Percentiles rank a stretch among this genome's conserved stretches.
These are phyloP conservation scores for Passiflora organensis DNA, from an alignment of 345 rosid genomes.

Conservation along the genomic window DNA sequence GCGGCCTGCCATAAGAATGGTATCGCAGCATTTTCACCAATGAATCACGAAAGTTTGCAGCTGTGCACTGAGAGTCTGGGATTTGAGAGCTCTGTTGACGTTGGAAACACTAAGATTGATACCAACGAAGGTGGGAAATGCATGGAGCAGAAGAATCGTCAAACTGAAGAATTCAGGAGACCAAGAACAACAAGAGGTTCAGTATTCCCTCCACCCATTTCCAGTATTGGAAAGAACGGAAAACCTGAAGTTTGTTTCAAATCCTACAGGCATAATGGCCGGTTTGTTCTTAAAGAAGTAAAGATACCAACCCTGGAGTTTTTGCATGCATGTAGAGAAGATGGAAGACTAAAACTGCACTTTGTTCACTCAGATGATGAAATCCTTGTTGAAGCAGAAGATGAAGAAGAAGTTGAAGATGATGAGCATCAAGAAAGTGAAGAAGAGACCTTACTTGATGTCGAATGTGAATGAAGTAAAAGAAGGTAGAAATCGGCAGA, in stretches of 20 bases:
- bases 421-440: constrained; percentile 21
- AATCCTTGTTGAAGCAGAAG: constrained; percentile 30
- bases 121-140: constrained; percentile 26
- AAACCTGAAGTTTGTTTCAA: constrained; percentile 71
- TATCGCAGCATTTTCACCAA: constrained; percentile 24
- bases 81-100: constrained; percentile 70
- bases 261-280: constrained; percentile 68
- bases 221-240: constrained; percentile 53
- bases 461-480: background rate
- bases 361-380: constrained; percentile 58
- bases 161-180: constrained; percentile 29
- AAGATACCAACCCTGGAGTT: constrained; percentile 66
- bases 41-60: constrained; percentile 54
- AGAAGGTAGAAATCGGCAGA: background rate
- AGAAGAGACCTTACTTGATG: constrained; percentile 7
- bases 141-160: constrained; percentile 18
- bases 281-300: constrained; percentile 75
- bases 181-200: constrained; percentile 24
- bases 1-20: constrained; percentile 29
- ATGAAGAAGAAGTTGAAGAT: constrained; percentile 15
- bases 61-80: constrained; percentile 90
- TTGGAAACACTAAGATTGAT: constrained; percentile 43
- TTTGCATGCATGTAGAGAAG: constrained; percentile 69
- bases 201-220: constrained; percentile 77
- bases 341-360: constrained; percentile 69